Base-by-base conservation (phyloP, 2,329 filamentous ascomycete genomes). In the Chrysoporthe austroafricana region DNA sequence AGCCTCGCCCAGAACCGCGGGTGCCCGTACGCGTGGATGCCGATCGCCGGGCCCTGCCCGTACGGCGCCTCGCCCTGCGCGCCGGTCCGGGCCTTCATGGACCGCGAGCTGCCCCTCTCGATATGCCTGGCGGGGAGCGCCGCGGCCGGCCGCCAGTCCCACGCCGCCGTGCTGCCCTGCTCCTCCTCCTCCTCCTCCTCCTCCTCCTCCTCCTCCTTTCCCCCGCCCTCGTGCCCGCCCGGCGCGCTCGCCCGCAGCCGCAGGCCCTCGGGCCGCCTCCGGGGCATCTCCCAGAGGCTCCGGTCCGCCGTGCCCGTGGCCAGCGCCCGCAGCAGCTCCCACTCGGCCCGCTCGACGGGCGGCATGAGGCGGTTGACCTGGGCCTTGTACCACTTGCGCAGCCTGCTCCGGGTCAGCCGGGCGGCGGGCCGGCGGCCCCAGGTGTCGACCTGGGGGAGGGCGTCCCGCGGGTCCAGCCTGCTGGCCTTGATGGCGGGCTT, bases 311-410 rank as follows among this genome's bases (percentile, higher is more conserved):
- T 76, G 1, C 83, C 86, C 8, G 72, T 70, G 3, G 80, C 80
- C 46, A 90, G 71, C 34, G 76, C 75, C n/a, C 76, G 76, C n/a
- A 90, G 75, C 16, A 82, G 73, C 16, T 88, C 80, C 86, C 86
- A 90, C 73, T 90, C 86, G 21, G 79, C 77, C 39, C 74, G 77
- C 7, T 81, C 80, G 18, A 90, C 67, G 0, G 88, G 88, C n/a
- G 86, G 85, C 72, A 86, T 77, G 7, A 88, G 70, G 68, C 82
- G 85, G 14, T 80, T 74, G 0, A 83, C 76, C 18, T 79, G 73
- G 4, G 66, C 66, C 48, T 76, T 80, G 84, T 85, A 90, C 77
- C 83, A 85, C 32, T 76, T 79, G 39, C 78, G 81, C 59, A 78
- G 72, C 68, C 84, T 84, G 11, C 79, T 79, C n/a, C 79, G 77